These are phyloP conservation scores for Eucalyptus camaldulensis DNA, from an alignment of 345 rosid species.

Conservation along the genomic window DNA sequence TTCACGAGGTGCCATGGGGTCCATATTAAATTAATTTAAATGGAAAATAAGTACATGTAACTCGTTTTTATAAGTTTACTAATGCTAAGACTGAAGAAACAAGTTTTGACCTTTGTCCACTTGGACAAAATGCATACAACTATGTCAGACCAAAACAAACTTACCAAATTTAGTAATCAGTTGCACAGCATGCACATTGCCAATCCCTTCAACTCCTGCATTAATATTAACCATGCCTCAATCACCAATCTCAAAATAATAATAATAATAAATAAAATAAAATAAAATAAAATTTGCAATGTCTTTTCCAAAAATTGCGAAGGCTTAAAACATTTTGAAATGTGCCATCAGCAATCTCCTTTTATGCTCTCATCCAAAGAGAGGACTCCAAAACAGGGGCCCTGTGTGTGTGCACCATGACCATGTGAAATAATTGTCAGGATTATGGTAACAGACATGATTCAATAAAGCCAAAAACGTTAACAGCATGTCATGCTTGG, in stretches of 20 bases:
- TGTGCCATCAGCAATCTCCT: not conserved
- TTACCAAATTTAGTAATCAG: constrained; percentile 72
- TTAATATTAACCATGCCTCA: not conserved
- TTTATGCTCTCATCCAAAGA: not conserved
- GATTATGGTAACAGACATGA: not conserved
- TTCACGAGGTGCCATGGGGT: not conserved
- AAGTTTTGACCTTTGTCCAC: not conserved
- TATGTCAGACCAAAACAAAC: not conserved
- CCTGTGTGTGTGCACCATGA: not conserved
- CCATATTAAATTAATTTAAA: not conserved
- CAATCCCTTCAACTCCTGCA: constrained; percentile 87
- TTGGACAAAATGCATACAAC: not conserved
- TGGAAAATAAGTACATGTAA: not conserved
- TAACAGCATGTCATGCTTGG: not conserved
- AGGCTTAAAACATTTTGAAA: not conserved
- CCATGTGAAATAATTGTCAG: not conserved
- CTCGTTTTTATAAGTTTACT: not conserved
- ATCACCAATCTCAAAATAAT: not conserved
- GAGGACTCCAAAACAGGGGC: not conserved
- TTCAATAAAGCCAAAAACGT: not conserved
- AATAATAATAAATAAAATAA: no score
- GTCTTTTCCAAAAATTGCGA: not conserved
- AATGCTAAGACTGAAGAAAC: not conserved
- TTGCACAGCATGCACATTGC: constrained; percentile 63
- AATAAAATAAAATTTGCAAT: not conserved